These are phyloP conservation scores for Suhomyces yuchorum DNA, from an alignment of 1,139 yeast genomes.

Conservation along the genomic window DNA sequence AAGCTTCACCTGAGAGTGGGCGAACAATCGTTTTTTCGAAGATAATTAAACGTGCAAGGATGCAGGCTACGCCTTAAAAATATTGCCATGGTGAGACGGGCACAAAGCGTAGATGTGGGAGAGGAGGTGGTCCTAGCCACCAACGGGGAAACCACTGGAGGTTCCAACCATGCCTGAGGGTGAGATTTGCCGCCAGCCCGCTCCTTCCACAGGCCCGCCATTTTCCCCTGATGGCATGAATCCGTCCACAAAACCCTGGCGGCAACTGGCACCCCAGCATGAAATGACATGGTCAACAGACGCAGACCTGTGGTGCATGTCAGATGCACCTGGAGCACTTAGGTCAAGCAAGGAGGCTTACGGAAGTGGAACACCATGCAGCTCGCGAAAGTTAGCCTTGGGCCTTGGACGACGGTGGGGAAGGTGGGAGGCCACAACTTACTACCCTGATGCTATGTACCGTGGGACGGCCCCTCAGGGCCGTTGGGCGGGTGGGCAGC, in stretches of 20 bases:
- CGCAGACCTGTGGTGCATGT: neutral
- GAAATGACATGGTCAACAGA: neutral
- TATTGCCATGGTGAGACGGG: constrained; percentile 3
- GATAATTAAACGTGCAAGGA: constrained; percentile 8
- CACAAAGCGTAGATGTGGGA: neutral
- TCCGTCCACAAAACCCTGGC: no score
- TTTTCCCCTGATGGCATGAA: neutral
- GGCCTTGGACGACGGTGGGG: neutral
- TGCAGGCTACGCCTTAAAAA: constrained; percentile 4
- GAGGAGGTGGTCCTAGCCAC: neutral
- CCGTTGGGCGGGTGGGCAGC: no score
- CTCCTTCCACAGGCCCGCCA: no score
- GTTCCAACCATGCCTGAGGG: no score
- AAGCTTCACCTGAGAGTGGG: constrained; percentile 5
- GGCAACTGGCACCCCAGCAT: neutral
- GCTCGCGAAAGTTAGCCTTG: neutral
- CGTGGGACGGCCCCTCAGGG: no score
- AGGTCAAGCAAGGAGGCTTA: neutral
- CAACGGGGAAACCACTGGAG: neutral
- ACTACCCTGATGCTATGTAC: no score
- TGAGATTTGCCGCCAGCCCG: no score
- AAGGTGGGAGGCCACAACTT: no score
- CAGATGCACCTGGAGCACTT: neutral
- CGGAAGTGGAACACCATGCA: neutral
- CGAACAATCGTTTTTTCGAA: constrained; percentile 6